Evolutionary conservation across 257 asterid genomes (phyloP).

Genomic region (Ligustrum vulgare): DNA sequence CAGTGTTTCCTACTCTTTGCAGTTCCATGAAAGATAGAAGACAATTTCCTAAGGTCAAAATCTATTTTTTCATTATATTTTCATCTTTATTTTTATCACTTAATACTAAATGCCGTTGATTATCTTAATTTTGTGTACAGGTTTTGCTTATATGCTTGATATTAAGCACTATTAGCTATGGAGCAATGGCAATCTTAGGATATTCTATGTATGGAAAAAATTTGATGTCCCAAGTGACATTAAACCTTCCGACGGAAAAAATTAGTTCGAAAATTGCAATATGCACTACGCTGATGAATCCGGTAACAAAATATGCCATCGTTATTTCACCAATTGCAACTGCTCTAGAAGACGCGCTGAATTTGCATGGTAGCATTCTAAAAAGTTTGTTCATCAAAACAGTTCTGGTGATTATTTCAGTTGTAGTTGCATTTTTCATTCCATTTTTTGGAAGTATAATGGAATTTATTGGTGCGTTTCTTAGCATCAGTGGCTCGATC

Average conservation of each 20-base stretch:
- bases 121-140: neutral
- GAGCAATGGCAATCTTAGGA: constrained; percentile 35
- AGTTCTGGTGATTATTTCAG: constrained; percentile 18
- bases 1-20: constrained; percentile 35
- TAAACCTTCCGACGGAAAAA: neutral
- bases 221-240: constrained; percentile 20
- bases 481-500: constrained; percentile 14
- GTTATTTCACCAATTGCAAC: constrained; percentile 21
- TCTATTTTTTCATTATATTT: too few relatives aligned
- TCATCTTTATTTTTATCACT: too few relatives aligned
- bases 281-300: neutral
- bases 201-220: constrained; percentile 36
- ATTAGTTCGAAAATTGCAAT: neutral
- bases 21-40: constrained; percentile 35
- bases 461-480: constrained; percentile 29
- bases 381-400: constrained; percentile 23
- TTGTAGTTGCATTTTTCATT: constrained; percentile 19
- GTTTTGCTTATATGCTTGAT: constrained; percentile 29
- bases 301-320: neutral
- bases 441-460: constrained; percentile 28
- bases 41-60: neutral
- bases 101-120: too few relatives aligned
- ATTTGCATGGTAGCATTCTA: neutral
- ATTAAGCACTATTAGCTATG: constrained; percentile 30
- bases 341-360: constrained; percentile 19